These are phyloP conservation scores for Arthrobotrys sphaeroides DNA, from an alignment of 2,329 filamentous ascomycete species.

Conservation along the genomic window DNA sequence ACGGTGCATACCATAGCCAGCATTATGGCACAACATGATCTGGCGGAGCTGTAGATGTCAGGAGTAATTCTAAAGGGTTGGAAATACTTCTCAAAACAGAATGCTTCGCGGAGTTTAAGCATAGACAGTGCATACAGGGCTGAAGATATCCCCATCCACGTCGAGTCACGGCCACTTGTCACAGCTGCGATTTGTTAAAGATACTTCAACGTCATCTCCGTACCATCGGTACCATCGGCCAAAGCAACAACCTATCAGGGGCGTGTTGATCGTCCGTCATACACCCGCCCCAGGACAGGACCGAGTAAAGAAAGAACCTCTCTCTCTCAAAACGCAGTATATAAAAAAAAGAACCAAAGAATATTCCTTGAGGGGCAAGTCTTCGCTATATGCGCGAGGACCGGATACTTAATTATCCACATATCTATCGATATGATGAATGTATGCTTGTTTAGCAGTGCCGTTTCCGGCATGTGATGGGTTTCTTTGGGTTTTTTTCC, in stretches of 20 bases:
- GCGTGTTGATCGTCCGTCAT: slow-evolving; percentile 40
- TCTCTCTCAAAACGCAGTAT: background rate
- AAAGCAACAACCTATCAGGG: slow-evolving; percentile 45
- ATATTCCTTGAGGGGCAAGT: slow-evolving; percentile 10
- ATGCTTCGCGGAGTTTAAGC: background rate
- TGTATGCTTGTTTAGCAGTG: background rate
- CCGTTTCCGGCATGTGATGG: slow-evolving; percentile 2
- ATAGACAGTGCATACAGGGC: no score
- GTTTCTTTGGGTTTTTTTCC: background rate
- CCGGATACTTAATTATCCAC: background rate
- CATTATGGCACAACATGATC: no score
- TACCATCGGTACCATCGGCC: slow-evolving; percentile 29
- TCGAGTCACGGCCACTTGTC: background rate
- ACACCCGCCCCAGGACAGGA: slow-evolving; percentile 3
- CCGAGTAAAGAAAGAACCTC: background rate
- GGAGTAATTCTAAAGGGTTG: background rate
- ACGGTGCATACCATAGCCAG: background rate
- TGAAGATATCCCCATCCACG: background rate
- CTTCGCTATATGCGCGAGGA: background rate
- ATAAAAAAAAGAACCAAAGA: background rate
- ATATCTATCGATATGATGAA: slow-evolving; percentile 8
- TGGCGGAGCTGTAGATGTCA: background rate
- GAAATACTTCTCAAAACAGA: background rate
- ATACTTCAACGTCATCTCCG: background rate
- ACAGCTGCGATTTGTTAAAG: background rate